Evolutionary conservation across 805 yeast species (phyloP), one percentile per base, ranked within the genome.

Genomic region (Scheffersomyces ergatensis): DNA sequence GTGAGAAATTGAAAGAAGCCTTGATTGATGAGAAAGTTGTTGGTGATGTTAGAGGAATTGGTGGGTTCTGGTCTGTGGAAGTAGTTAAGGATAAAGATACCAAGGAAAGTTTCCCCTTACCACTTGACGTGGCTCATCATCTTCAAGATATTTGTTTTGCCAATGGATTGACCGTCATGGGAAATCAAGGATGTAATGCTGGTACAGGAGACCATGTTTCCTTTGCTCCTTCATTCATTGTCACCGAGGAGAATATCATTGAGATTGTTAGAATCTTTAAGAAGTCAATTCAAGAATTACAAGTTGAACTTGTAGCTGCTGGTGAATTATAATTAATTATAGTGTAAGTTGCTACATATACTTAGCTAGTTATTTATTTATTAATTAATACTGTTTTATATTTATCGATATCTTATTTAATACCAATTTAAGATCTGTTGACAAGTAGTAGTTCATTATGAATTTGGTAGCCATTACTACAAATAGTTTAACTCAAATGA

Each of bases 1-100:
- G 70, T 45, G 51, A 49, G 15, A 58, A 55, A 47, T 57, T 77
- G 37, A 57, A 59, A 42, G 49, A 47, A 20, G 37, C 47, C 31
- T 19, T 46, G 12, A 31, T 29, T 3, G 58, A 58, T 20, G 12
- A 5, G 14, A 11, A 19, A 5, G 49, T 54, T 18, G 78, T 70
- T 16, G 83, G 81, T 43, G 80, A 80, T 49, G 70, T 80, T 32
- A 68, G 85, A 55, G 85, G 85, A 41, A 61, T 73, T 39, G 85
- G 84, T 45, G 72, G 76, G 31, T 79, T 80, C 58, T 67, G 80
- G 71, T 64, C 78, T 6, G 51, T 80, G 36, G 84, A 80, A 56
- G 64, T 77, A 42, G 83, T 76, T 42, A 69, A 75, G 49, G 68
- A 78, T 51, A 74, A 69, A 48, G 57, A 51, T 16, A 70, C 81